Evolutionary conservation across 2,329 filamentous ascomycete genomes (phyloP), one percentile per base, ranked within the genome.

Genomic region (Cladosporium sp.): DNA sequence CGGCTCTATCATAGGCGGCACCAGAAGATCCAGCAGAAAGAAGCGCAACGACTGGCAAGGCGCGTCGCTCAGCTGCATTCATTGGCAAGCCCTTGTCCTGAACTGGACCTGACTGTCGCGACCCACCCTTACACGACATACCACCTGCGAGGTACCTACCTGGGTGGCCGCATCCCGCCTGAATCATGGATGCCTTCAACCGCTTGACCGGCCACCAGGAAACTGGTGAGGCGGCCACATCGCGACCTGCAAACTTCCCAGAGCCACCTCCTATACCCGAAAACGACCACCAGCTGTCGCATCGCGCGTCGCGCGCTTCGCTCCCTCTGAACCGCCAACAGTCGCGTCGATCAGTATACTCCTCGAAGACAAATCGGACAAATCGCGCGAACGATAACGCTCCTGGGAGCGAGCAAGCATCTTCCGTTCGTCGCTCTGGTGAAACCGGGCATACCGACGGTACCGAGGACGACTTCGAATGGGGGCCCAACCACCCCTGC

Each of bases 401-500:
- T 31, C 51, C 56, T 19, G 52, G 16, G 49, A 38, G 42, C 38
- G 44, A 34, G 19, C 38, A 28, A 45, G 48, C 44, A 40, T 38
- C 45, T 18, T 50, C 50, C 35, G 11, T 43, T 6, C 51, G 55
- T 40, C 31, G 51, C 35, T 31, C 54, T 14, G 37, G 46, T 43
- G 48, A 55, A 18, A 48, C 45, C 40, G 54, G 22, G 16, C 55
- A 44, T 9, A 66, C 76, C 32, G 80, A 84, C 44, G 69, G 65
- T 11, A 80, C 84, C 46, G 78, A 80, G 18, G 84, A 83, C 28
- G 77, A 84, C 49, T 83, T 89, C 48, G 83, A 89, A 70, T 98
- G 93, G 93, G 92, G 93, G 0, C 90, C 91, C 11, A 83, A 86
- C 38, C 93, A 98, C 68, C 92, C 93, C 4, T 98, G 93, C 69